Percentiles rank a stretch among this genome's conserved stretches.
These are phyloP conservation scores for Tagetes patula DNA, from an alignment of 129 eudicot species.

Conservation along the genomic window DNA sequence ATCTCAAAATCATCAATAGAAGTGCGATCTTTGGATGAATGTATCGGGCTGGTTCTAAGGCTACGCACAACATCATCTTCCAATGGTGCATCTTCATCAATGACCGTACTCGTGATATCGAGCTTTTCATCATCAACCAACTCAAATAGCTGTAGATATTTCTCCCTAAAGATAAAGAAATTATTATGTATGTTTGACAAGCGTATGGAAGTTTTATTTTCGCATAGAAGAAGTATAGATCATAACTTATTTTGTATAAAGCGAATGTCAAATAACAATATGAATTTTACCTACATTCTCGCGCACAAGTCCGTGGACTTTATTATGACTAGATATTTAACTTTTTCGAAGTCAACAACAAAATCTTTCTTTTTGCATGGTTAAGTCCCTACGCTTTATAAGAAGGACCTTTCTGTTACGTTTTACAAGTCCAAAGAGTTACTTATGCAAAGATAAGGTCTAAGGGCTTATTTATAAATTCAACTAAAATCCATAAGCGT, in stretches of 20 bases:
- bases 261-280: not conserved
- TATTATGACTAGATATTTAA: not conserved
- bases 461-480: not conserved
- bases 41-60: slow-evolving; percentile 91
- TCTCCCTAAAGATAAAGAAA: slow-evolving; percentile 58
- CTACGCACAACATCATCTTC: slow-evolving; percentile 96
- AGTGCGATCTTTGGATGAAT: slow-evolving; percentile 83
- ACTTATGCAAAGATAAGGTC: not conserved
- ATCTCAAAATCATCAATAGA: slow-evolving; percentile 98
- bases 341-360: not conserved
- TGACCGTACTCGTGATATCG: slow-evolving; percentile 76
- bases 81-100: slow-evolving; percentile 94
- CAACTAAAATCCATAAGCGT: not conserved
- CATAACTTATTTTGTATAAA: not conserved
- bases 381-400: not conserved
- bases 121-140: slow-evolving; percentile 82
- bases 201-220: not conserved
- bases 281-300: not conserved
- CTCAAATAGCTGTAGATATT: slow-evolving; percentile 85
- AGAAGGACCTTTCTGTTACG: not conserved
- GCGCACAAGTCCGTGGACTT: not conserved
- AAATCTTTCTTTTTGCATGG: not conserved
- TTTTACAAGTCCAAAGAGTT: not conserved
- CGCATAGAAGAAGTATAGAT: not conserved
- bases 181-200: slow-evolving; percentile 16